Percentiles rank a stretch among this genome's conserved stretches.
These are phyloP conservation scores for Lichtheimia hyalospora DNA, from an alignment of 371 early-diverging fungal genomes.

Conservation along the genomic window DNA sequence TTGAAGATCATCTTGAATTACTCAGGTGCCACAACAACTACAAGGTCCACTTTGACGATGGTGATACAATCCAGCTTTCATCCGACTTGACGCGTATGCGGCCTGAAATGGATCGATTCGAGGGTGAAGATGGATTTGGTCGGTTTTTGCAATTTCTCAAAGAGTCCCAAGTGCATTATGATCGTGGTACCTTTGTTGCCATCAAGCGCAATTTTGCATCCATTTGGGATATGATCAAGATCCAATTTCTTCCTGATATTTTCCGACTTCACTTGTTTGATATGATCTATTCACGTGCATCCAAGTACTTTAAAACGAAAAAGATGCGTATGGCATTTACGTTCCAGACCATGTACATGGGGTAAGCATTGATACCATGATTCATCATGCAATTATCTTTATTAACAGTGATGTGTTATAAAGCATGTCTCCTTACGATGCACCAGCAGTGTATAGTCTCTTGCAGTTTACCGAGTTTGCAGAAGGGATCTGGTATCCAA, in stretches of 20 bases:
- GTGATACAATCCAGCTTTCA: constrained; percentile 47
- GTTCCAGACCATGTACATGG: constrained; percentile 64
- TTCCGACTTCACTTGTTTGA: constrained; percentile 51
- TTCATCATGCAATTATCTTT: background rate
- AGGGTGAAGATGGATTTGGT: constrained; percentile 45
- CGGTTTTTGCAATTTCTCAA: constrained; percentile 48
- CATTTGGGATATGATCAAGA: constrained; percentile 48
- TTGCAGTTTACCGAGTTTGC: constrained; percentile 64
- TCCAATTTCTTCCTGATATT: constrained; percentile 39
- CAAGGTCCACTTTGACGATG: constrained; percentile 59
- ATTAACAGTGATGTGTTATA: constrained; percentile 4
- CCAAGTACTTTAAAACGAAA: constrained; percentile 54
- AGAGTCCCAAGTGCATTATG: constrained; percentile 59
- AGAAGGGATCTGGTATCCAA: constrained; percentile 68
- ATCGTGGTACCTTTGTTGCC: constrained; percentile 44
- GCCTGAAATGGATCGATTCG: constrained; percentile 53
- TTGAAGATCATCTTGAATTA: constrained; percentile 53
- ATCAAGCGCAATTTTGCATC: constrained; percentile 56
- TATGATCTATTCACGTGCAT: constrained; percentile 49
- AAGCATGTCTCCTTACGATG: constrained; percentile 70
- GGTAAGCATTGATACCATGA: constrained; percentile 25
- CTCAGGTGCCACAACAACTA: constrained; percentile 64
- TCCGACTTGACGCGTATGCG: constrained; percentile 57
- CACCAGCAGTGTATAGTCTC: constrained; percentile 63
- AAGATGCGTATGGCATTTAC: constrained; percentile 68